Base-by-base conservation (phyloP, 345 rosid genomes). In the Arabis alpina region DNA sequence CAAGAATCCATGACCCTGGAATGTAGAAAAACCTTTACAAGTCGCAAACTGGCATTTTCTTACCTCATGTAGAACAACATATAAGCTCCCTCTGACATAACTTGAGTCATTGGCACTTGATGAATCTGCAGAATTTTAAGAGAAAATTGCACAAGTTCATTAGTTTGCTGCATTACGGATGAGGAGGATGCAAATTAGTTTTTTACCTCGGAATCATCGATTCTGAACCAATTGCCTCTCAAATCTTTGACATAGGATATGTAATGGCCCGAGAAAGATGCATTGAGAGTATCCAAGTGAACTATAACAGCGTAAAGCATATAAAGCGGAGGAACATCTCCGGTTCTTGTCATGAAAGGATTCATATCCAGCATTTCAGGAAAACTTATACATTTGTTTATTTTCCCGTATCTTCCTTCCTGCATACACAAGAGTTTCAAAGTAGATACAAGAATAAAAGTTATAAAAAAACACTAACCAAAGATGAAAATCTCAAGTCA, bases 71-170 rank as follows among this genome's bases (percentile, higher is more conserved):
- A 91, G 77, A 91, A 91, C 79, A 91, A 79, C 66, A 91, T 91
- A 70, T 91, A 91, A 58, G 94, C 97, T 72, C 90, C 97, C 80
- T 91, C 97, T 8, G 92, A 91, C 97, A 91, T 91, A 77, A 91
- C 97, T 75, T 88, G 92, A 79, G 85, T 82, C 81, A 82, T 82
- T 48, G 88, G 78, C 65, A 91, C 94, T 32, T 76, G 86, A 79
- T 72, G 86, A 65, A 88, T 87, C 97, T 91, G 83, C 57, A 54
- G 37, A 66, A 56, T 28, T 72, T 23, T 15, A 63, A 0, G 10
- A 44, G 2, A 41, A 55, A 47, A 12, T 36, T 45, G 23, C 14
- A 44, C 8, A 37, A 41, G 42, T 68, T 60, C 11, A 37, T 49
- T 23, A 25, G 47, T 24, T 47, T 1, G 13, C 36, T 36, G 52